Evolutionary conservation across 1,139 yeast species (phyloP), one percentile per base, ranked within the genome.

Genomic region (Hansenula lynferdii): DNA sequence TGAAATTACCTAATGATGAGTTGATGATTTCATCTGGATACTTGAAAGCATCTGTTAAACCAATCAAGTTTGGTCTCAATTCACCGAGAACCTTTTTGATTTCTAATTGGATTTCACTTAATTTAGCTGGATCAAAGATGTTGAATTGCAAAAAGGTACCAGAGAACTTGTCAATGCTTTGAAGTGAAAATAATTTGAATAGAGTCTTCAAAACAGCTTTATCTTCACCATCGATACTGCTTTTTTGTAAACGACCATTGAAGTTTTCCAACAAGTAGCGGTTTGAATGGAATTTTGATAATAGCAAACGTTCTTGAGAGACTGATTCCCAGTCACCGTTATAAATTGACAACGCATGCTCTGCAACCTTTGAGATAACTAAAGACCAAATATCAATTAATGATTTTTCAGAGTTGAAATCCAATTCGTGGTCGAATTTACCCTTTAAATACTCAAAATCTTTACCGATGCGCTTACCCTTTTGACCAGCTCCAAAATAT

Each of bases 21-120:
- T 89, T 86, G 59, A 90, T 74, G 65, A 84, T 75, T 67, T 77
- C 85, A 64, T 90, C 97, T 27, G 90, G 77, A 56, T 84, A 73
- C 65, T 83, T 81, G 74, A 90, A 90, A 6, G 96, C 75, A 64
- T 90, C 97, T n/a, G 95, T 85, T 52, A 85, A 70, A 16, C 86
- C 85, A 58, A 87, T 77, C 41, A 82, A 84, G 54, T 84, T 81
- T 34, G 80, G 79, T 61, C 97, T 75, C 40, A 82, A 53, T 31
- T 64, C 68, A 16, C 62, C 56, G 47, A 78, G 64, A 42, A 80
- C 56, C 31, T 60, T 60, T 39, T 72, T 71, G 44, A 75, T 60
- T 40, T 63, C 64, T 28, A 72, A 66, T 50, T 74, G 73, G 47
- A 74, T 60, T 41, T 62, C 59, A 24, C 73, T 65, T 46, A 76